Base-by-base conservation (phyloP, 495 filamentous ascomycete species). In the Aspergillus sparsus region DNA sequence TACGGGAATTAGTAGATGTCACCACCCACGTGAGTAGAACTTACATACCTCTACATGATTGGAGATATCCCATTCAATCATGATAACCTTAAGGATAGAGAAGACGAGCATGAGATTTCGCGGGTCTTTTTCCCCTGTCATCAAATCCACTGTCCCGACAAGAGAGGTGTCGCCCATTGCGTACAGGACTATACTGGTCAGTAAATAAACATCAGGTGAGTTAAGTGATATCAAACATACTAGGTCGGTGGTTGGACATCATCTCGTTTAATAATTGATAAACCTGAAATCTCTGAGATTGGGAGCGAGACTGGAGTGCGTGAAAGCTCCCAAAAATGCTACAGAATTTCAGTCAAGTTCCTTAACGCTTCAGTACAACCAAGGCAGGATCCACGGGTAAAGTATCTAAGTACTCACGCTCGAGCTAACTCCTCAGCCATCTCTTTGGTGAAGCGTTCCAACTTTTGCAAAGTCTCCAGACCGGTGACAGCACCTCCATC, bases 81-180 rank as follows among this genome's bases (percentile, higher is more conserved):
- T 85, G 10, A 90, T 76, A 18, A 89, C 88, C 63, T 83, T 87
- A 37, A 90, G 67, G 35, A 90, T 79, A 1, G 88, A 91, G 63
- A 91, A 91, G 3, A 91, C 82, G 46, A 91, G 75, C 88, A 91
- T 91, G 32, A 91, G 75, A 66, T 91, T 91, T 31, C 88, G 78
- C 4, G 88, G 88, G 62, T 91, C 88, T 64, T 91, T 91, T 71
- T 91, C 88, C 35, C 87, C 87, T 3, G 85, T 85, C 69, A 90
- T 85, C 45, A 89, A 80, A 62, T 87, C 81, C 31, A 87, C 85
- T 34, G 89, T 80, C 11, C 82, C 83, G 12, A 85, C 71, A 33
- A 90, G 68, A 58, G 88, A 88, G 37, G 83, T 77, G 42, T 82
- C 77, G 8, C 77, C 81, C 74, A 87, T 81, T 3, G 76, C 72